Conservation (phyloP, 2,329 filamentous ascomycete species). For the Chrysoporthe austroafricana region DNA sequence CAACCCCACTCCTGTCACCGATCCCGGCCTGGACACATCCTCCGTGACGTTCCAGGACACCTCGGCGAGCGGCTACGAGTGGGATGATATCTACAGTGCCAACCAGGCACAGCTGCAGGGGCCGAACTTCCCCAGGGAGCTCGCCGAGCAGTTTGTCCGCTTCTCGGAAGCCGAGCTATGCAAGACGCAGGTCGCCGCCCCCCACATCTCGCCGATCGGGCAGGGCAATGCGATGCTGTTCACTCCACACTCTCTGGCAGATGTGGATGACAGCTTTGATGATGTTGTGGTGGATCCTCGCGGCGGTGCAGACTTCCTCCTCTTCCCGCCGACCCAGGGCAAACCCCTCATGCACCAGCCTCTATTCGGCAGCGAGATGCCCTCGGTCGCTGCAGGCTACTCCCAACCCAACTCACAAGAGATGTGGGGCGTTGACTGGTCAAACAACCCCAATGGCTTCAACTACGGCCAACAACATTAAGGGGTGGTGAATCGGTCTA, state of each 20-base stretch:
- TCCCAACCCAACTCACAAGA: slow-evolving; percentile 58
- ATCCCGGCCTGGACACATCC: slow-evolving; percentile 44
- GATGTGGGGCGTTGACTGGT: slow-evolving; percentile 52
- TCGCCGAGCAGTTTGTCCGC: slow-evolving; percentile 47
- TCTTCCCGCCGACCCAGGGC: slow-evolving; percentile 54
- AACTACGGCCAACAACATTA: slow-evolving; percentile 39
- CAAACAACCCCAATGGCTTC: slow-evolving; percentile 37
- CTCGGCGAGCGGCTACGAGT: slow-evolving; percentile 60
- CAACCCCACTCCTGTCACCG: slow-evolving; percentile 51
- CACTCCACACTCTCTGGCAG: slow-evolving; percentile 64
- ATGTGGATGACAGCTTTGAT: slow-evolving; percentile 69
- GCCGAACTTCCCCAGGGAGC: slow-evolving; percentile 56
- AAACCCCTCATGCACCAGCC: slow-evolving; percentile 46
- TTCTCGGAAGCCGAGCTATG: slow-evolving; percentile 44
- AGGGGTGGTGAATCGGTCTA: background rate
- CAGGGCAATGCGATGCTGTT: slow-evolving; percentile 71
- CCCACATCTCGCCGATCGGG: slow-evolving; percentile 70
- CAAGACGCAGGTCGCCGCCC: slow-evolving; percentile 44
- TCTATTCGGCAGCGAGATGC: slow-evolving; percentile 53
- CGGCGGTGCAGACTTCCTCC: slow-evolving; percentile 63
- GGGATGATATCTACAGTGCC: slow-evolving; percentile 66
- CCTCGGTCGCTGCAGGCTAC: slow-evolving; percentile 55
- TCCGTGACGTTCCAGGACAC: slow-evolving; percentile 65
- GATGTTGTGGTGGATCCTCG: slow-evolving; percentile 51
- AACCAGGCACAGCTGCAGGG: slow-evolving; percentile 34